These are phyloP conservation scores for Stipa capillata DNA, from an alignment of 176 grass and related monocot genomes.

Conservation along the genomic window DNA sequence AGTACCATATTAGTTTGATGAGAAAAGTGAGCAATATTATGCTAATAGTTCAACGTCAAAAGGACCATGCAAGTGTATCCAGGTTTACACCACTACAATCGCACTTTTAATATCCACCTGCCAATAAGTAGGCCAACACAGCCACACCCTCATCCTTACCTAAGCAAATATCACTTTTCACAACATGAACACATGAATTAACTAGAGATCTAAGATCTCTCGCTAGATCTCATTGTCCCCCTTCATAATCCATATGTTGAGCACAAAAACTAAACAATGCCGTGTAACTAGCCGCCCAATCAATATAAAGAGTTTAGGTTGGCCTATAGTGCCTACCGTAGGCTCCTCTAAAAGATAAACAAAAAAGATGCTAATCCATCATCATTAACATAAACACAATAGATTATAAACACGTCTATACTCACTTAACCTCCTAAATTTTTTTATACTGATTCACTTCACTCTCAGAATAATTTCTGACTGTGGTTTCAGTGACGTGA, in stretches of 20 bases:
- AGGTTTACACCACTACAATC: background rate
- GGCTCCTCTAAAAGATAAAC: no score
- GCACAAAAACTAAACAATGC: background rate
- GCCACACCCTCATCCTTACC: background rate
- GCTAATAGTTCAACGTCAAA: background rate
- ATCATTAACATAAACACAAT: background rate
- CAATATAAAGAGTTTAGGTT: no score
- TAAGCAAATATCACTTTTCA: background rate
- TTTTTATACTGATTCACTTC: no score
- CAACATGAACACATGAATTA: background rate
- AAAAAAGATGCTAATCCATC: background rate
- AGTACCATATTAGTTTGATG: background rate
- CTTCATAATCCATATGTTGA: background rate
- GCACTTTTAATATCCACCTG: background rate
- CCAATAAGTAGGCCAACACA: conserved; percentile 17
- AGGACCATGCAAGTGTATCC: background rate
- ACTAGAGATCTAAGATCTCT: conserved; percentile 10
- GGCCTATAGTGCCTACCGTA: no score
- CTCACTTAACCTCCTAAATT: no score
- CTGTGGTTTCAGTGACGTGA: no score
- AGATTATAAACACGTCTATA: background rate
- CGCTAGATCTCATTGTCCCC: conserved; percentile 17
- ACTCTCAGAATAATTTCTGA: no score
- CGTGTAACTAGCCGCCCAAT: background rate
- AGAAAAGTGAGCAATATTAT: background rate